Base-by-base conservation (phyloP, 257 asterid genomes). In the Galeopsis tetrahit region DNA sequence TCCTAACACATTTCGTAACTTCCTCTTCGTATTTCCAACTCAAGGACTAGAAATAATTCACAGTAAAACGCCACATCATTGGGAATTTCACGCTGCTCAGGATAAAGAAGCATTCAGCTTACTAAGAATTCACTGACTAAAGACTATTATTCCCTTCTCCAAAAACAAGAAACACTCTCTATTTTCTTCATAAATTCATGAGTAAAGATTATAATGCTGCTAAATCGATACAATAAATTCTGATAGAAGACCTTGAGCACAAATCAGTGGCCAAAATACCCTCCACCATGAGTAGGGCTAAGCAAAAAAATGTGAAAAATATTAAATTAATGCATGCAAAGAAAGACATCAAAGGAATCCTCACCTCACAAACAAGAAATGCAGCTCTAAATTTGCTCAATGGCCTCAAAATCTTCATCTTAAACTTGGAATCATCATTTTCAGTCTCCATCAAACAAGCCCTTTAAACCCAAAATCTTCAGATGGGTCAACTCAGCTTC, bases 321-420 rank as follows among this genome's bases (percentile, higher is more conserved):
- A 32, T 7, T 14, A 56, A 56, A 35, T 44, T 0, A 15, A 51
- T 61, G 71, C 85, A 71, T 67, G 80, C 69, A 74, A 63, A 44
- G 66, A 40, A 43, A n/a, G n/a, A n/a, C n/a, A n/a, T n/a, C n/a
- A n/a, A n/a, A 7, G 48, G 78, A 76, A 65, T 53, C 51, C 86
- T 77, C 76, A 94, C 97, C 84, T 91, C 97, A 40, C 80, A 85
- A 80, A 89, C 96, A 71, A 91, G 94, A 83, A 82, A 91, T 36
- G 95, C 72, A 28, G 96, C 82, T 28, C 96, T 96, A 77, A 89
- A 94, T 86, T 84, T 86, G 96, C 83, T 91, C 95, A 13, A 91
- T 63, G 1, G 83, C 87, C 73, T 82, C 88, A 85, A 88, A 94
- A 63, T 83, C 93, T 89, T 96, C 84, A 88, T 76, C 87, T 78